Evolutionary conservation across 768 basidiomycete genomes (phyloP).

Genomic region (Mycena rosella): DNA sequence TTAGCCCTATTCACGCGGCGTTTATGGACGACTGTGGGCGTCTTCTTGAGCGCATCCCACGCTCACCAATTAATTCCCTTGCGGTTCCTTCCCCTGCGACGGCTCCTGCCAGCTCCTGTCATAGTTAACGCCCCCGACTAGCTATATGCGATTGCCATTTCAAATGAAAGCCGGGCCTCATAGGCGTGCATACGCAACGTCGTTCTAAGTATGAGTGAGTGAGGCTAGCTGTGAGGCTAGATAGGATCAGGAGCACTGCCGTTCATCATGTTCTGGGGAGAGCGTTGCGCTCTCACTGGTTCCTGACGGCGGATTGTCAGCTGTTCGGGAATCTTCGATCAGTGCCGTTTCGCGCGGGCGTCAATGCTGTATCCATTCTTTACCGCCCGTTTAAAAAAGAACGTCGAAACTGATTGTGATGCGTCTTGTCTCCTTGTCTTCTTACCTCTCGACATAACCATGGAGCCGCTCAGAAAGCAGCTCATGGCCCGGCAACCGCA

Average conservation of each 20-base stretch:
- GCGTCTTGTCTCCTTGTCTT: neutral
- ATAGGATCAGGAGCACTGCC: neutral
- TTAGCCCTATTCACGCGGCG: no score
- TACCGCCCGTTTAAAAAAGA: conserved; percentile 20
- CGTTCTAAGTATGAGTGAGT: no score
- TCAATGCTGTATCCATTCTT: conserved; percentile 1
- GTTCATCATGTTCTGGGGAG: neutral
- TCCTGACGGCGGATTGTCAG: neutral
- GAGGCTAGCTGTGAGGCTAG: neutral
- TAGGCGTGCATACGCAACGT: no score
- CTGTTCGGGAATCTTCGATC: neutral
- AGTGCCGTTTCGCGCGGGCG: neutral
- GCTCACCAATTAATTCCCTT: no score
- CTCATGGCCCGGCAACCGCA: conserved; percentile 35
- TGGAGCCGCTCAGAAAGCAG: conserved; percentile 40
- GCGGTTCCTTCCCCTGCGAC: no score
- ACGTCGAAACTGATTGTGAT: neutral
- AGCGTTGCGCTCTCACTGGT: neutral
- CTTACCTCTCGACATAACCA: conserved; percentile 23
- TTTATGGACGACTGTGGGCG: neutral
- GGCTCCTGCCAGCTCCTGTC: no score
- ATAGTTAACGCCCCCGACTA: no score
- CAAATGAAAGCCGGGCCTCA: no score
- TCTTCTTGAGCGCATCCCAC: no score
- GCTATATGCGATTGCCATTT: neutral